Evolutionary conservation across 331 rosid species (phyloP), one percentile per base, ranked within the genome.

Genomic region (Spiraea crenata): DNA sequence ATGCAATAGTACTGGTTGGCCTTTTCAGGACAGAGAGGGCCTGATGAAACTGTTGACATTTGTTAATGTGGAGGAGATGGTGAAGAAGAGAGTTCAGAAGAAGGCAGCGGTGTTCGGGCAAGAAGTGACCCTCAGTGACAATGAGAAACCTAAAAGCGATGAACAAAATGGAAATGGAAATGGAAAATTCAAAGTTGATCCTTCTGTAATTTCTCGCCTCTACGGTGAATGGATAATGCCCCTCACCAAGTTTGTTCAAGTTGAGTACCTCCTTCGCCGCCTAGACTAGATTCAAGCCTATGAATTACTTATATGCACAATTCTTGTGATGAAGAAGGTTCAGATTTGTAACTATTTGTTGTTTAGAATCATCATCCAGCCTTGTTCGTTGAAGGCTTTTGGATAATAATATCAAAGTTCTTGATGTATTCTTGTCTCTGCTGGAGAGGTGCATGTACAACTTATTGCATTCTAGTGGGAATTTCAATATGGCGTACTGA

Each of bases 1-100:
- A 46, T 58, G 46, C 1, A 55, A 41, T 10, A 20, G 8, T 47
- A 8, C 7, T 52, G 41, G 9, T 49, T 59, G 65, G 44, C 3
- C 44, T 38, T 73, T 81, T 61, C 86, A 95, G 98, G 92, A 91
- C 65, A 85, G 35, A 64, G 92, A 82, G 55, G 88, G 87, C 69
- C 65, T 95, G 82, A 91, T 89, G 99, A 84, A 85, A 49, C 35
- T 95, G 80, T 85, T 91, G 90, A 95, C 99, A 70, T 80, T 84
- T 71, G 65, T 59, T 73, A 80, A 75, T 0, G 93, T 91, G 50
- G 96, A 95, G 77, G 95, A 91, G 81, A 63, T 6, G 81, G 96
- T 95, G 83, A 89, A 62, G 76, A 84, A 83, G 84, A 86, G 98
- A 76, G 96, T 95, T 74, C 90, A 71, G 72, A 85, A 85, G 89